phyloP scores from a whole-genome alignment of 169 alveolate species.

The Plasmodium malariae region DNA sequence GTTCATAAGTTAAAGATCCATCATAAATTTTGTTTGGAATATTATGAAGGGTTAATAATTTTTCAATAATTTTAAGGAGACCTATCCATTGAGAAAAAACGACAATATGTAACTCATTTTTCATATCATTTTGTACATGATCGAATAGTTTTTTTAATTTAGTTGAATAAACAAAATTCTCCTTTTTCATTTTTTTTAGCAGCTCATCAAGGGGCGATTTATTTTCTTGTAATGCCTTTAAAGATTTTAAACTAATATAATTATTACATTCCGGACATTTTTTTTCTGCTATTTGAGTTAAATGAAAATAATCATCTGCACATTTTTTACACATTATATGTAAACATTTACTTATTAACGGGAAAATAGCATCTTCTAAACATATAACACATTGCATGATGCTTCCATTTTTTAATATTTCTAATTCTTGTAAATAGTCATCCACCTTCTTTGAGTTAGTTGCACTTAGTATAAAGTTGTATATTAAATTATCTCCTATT shows the following conservation, averaged over 20 bases:
- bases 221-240: conserved; percentile 67
- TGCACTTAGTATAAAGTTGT: conserved; percentile 38
- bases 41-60: conserved; percentile 52
- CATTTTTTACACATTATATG: conserved; percentile 76
- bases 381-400: conserved; percentile 60
- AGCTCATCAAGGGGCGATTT: conserved; percentile 59
- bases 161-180: conserved; percentile 64
- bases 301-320: conserved; percentile 64
- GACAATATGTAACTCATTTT: conserved; percentile 67
- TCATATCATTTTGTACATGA: conserved; percentile 69
- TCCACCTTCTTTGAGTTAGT: conserved; percentile 40
- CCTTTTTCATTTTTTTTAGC: conserved; percentile 72
- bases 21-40: conserved; percentile 71
- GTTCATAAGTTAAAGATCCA: conserved; percentile 64
- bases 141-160: conserved; percentile 67
- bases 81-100: conserved; percentile 79
- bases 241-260: conserved; percentile 62
- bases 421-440: conserved; percentile 36
- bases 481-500: conserved; percentile 31
- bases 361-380: conserved; percentile 58
- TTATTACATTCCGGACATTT: conserved; percentile 60
- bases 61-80: conserved; percentile 61
- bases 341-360: conserved; percentile 67
- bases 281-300: conserved; percentile 72
- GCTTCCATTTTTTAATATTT: conserved; percentile 46